phyloP scores from a whole-genome alignment of 495 filamentous ascomycete genomes.

The Viridothelium virens region DNA sequence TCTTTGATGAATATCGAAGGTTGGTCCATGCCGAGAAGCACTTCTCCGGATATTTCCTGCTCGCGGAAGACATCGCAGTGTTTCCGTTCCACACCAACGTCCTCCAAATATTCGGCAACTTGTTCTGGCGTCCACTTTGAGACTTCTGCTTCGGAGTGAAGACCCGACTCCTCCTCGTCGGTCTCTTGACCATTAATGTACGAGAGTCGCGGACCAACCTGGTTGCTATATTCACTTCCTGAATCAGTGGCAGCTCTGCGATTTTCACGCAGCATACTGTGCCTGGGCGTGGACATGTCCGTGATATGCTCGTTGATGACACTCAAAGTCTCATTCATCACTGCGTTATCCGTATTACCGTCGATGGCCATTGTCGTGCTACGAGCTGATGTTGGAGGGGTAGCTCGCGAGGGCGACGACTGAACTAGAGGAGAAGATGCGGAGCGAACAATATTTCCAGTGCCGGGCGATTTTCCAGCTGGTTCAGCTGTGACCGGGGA shows the following conservation, averaged over 20 bases:
- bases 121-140: constrained; percentile 61
- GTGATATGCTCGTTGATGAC: constrained; percentile 99
- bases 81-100: constrained; percentile 65
- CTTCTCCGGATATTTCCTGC: constrained; percentile 92
- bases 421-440: constrained; percentile 17
- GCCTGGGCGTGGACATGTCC: constrained; percentile 72
- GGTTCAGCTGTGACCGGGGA: constrained; percentile 31
- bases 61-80: constrained; percentile 92
- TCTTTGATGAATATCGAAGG: constrained; percentile 88
- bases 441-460: constrained; percentile 14
- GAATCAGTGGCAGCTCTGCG: constrained; percentile 64
- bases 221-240: constrained; percentile 80
- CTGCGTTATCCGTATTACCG: constrained; percentile 48
- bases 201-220: constrained; percentile 66
- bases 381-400: constrained; percentile 31
- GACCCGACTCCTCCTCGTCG: constrained; percentile 38
- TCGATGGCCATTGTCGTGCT: constrained; percentile 24
- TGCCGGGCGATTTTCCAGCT: constrained; percentile 32
- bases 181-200: constrained; percentile 74
- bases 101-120: constrained; percentile 79
- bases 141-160: constrained; percentile 39
- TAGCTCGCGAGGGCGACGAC: constrained; percentile 13
- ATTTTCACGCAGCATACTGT: constrained; percentile 46
- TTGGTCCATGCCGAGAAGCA: constrained; percentile 90
- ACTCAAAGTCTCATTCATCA: constrained; percentile 92